Base-by-base conservation (phyloP, 2,329 filamentous ascomycete species). In the Tolypocladium ovalisporum region DNA sequence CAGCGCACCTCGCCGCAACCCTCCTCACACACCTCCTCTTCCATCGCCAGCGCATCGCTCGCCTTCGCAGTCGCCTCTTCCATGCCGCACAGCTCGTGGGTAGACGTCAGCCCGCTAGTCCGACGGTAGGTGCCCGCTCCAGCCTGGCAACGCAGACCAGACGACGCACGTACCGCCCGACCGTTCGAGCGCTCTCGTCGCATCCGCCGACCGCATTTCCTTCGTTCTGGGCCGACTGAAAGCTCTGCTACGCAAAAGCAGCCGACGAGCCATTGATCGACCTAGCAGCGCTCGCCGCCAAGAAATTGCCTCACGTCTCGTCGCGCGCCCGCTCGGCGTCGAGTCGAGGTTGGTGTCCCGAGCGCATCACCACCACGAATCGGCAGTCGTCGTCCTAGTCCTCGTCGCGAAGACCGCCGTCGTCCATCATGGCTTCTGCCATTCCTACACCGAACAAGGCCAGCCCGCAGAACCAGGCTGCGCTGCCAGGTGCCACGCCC, bases 401-500 rank as follows among this genome's bases (percentile, higher is more conserved):
- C 55, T 27, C 35, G 47, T 22, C 29, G 47, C 47, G 27, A 22
- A n/a, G 47, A 52, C 29, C 36, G n/a, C 24, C 36, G 32, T 29
- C 64, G 57, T 12, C 32, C 9, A 52, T 57, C 59, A 75, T 75
- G 72, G 65, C 72, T 61, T 73, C 72, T 56, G 67, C 71, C 59
- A 65, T 69, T 57, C 65, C 68, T 44, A 69, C 69, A 58, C 62
- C 67, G 49, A 67, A 65, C 59, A 66, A 68, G 59, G 65, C 68
- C 59, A 71, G 66, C 61, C 67, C 66, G 59, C 65, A 67, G 54
- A 62, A 61, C 55, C 64, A 62, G 52, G 56, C 60, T 44, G 57
- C 64, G 27, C 60, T 64, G 52, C 63, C 65, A 24, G 63, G 65
- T 55, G 66, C 71, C 69, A 72, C 75, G 73, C 67, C 79, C 70